Base-by-base conservation (phyloP, 495 filamentous ascomycete genomes). In the Penicillium daleae region DNA sequence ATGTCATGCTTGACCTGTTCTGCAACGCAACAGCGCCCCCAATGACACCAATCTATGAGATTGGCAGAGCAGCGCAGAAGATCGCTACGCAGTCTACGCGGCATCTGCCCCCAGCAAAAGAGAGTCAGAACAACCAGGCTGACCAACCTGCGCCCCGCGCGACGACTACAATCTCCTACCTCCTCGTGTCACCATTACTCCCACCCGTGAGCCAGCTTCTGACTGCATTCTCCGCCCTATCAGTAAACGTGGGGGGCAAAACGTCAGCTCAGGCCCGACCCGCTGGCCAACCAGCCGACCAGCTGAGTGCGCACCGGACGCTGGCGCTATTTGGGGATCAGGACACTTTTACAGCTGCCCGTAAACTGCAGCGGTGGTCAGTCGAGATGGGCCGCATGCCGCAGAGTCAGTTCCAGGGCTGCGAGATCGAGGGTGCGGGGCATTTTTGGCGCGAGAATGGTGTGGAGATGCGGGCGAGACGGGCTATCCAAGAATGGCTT, bases 391-490 rank as follows among this genome's bases (percentile, higher is more conserved):
- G 71, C 6, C 65, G 62, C 8, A 66, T 65, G 35, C 69, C 74
- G 21, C 62, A 65, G 27, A 80, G 78, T 66, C 63, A 62, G 33
- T 89, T 89, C 59, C 71, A 72, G 6, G 79, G 74, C 57, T 76
- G 81, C 31, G 86, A 91, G 67, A 82, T 96, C 48, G 71, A 75
- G 21, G 85, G 84, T 6, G 93, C 89, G 9, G 91, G 90, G 4
- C 93, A 97, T 75, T 96, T 97, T 67, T 97, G 92, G 92, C 71
- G 78, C 24, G 90, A 94, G 66, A 68, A 82, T 6, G 87, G 85
- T 5, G 87, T 83, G n/a, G 77, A 84, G 66, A 63, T 68, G 40
- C 76, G 82, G 62, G 77, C 93, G 64, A 81, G 77, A 67, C 66
- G 64, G 31, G 65, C 67, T 15, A 59, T 87, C 21, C 69, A 76